Evolutionary conservation across 2,329 filamentous ascomycete genomes (phyloP), one percentile per base, ranked within the genome.

Genomic region (Calonectria pteridis): DNA sequence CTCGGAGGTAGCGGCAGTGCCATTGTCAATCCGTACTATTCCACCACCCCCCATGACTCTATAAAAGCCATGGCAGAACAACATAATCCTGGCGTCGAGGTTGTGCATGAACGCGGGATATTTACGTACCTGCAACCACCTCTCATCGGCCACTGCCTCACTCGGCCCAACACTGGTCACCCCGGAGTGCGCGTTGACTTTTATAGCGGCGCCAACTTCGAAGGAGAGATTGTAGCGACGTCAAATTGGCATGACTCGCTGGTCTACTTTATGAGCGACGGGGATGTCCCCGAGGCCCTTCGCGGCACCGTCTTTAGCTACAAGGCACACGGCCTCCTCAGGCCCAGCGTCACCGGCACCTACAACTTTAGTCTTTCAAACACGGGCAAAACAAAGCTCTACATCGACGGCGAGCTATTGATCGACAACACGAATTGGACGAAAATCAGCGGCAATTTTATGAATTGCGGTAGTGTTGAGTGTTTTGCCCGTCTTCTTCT

Each of bases 381-480:
- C 26, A 67, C 65, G 2, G 65, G 65, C 33, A 67, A 55, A 11
- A 28, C 65, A 13, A 67, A 31, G 26, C 50, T 67, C 43, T 67
- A 31, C 26, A 20, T 67, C 7, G 64, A 67, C 18, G 20, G 16
- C n/a, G 50, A 16, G 26, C 35, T 63, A 10, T 64, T 63, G 10
- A 71, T 76, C 6, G 58, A 76, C 33, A 67, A 43, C 6, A 31
- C 51, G 5, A 26, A 62, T 3, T 67, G 49, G 49, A 58, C 49
- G 0, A 4, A 58, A n/a, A 55, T 37, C 11, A 35, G 49, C 16
- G 49, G 49, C 16, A 58, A 29, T 16, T 58, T 58, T 6, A 67
- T 67, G 65, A 67, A 67, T 16, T 67, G 64, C 23, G 64, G 64
- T 6, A 67, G 64, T 14, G 33, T 67, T 9, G 46, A 67, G 31